Base-by-base conservation (phyloP, 2,329 filamentous ascomycete genomes). In the Pseudogymnoascus sp. region DNA sequence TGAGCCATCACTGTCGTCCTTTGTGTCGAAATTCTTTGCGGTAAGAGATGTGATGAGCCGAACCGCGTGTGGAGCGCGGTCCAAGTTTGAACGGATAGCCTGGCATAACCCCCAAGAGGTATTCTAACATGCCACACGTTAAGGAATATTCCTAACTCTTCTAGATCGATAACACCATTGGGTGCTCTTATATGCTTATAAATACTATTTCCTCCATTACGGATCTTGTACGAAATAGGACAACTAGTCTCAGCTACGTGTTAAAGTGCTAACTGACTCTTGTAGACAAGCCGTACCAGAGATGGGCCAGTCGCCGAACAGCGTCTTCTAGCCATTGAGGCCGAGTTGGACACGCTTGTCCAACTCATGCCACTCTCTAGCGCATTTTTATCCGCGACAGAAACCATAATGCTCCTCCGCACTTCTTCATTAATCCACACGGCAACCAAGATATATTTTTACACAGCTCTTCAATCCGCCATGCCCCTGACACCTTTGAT, bases 1-100 rank as follows among this genome's bases (percentile, higher is more conserved):
- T 42, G 63, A 65, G 5, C 59, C 62, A 5, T 65, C 63, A 5
- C 35, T 65, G 7, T 42, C 58, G 15, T 60, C 64, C 10, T 65
- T 65, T 58, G 62, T 63, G 29, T 63, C 64, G 5, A 65, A 61
- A 27, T 63, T 65, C 58, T 65, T 65, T 48, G 62, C 64, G 17
- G 62, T 61, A 58, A 60, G 64, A 58, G 64, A 65, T 62, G 62
- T 65, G 6, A 65, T 65, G 64, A 59, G 64, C 29, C 60, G 64
- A 38, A 65, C 55, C 41, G 64, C 64, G 60, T 65, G 64, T 60
- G 64, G 64, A 31, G 39, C 36, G 8, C 63, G 62, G n/a, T 61
- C 64, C 8, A 65, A 65, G 27, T 65, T 65, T 29, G 60, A 42
- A 58, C 44, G 62, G 44, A 63, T 61, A 39, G 58, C 55, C 7